Evolutionary conservation across 305 asterid genomes (phyloP), one percentile per base, ranked within the genome.

Genomic region (Fraxinus nigra): DNA sequence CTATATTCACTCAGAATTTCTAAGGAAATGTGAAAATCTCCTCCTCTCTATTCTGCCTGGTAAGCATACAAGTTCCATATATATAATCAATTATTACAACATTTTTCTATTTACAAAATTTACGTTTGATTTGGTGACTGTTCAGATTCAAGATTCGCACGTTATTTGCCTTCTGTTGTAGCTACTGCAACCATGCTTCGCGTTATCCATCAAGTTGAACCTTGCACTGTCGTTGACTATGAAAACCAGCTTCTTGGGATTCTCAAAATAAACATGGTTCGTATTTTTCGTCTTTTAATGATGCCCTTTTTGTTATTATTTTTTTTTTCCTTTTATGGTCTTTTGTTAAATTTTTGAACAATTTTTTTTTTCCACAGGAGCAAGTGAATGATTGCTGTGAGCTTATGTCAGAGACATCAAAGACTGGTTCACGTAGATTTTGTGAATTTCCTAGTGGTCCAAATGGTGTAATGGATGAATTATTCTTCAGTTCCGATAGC

Each of bases 111-210:
- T 28, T 28, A 9, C 33, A 33, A 84, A 48, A 4, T 4, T 33
- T 74, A 5, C 18, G 5, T 38, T 10, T 76, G 40, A 38, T n/a
- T 80, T 43, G 22, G 43, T 35, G 18, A 76, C 5, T 9, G 79
- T 46, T 28, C 87, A 95, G 99, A 95, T 90, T 87, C 93, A 65
- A 92, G 98, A 88, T 84, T 90, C 82, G 84, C 75, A 56, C 88
- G 84, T 59, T 90, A 88, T 86, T 82, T 83, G 75, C 97, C 99
- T 0, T 95, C 99, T 61, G 94, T 92, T 3, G 76, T 94, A 87
- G 99, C 98, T 4, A 87, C 93, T 74, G 93, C 99, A 38, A 91
- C 92, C 13, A 91, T 95, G 99, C 92, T 95, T 38, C 98, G 91
- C 82, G 93, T 91, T 56, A 90, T 94, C 51, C 90, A 90, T 80